Evolutionary conservation across 202 grass and related monocot genomes (phyloP), one percentile per base, ranked within the genome.

Genomic region (Sporobolus alterniflorus): DNA sequence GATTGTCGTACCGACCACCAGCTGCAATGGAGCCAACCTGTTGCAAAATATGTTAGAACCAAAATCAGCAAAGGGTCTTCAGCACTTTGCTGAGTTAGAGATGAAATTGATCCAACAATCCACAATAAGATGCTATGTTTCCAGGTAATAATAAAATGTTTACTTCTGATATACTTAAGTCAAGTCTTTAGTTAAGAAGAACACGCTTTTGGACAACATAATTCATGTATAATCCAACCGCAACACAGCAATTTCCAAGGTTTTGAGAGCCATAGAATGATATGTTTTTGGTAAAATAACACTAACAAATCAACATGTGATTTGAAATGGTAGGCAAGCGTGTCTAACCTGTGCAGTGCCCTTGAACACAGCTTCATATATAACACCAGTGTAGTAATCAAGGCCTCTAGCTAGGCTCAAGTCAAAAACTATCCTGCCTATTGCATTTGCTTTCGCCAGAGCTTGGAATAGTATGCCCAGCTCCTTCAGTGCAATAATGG

Each of bases 331-430:
- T 46, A 71, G 33, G 74, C 26, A 55, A 68, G 70, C 3, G 22
- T 76, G 20, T 6, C 79, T 63, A 47, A 99, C 93, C 93, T 99
- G 96, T 50, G 91, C 86, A 24, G 88, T 41, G 22, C 91, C 93
- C 88, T 99, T 96, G 83, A 99, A 94, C 74, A 99, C 91, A 52
- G 96, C 96, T 86, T 99, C 96, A 47, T 94, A 99, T 81, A 99
- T 96, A 55, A 99, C 96, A 48, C 96, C 96, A 13, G 93, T 96
- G 68, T 99, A 99, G 74, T 99, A 99, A 82, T 99, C 93, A 42
- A 99, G 93, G 67, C 93, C 96, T 89, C 96, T 96, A 66, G 96
- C 93, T 20, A 99, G 91, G 82, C 96, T 99, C 76, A 99, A 84
- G 76, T 99, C 93, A 89, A 99, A 99, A 86, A 94, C 85, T 71